These are phyloP conservation scores for Fusarium concolor DNA, from an alignment of 2,329 filamentous ascomycete genomes.

Conservation along the genomic window DNA sequence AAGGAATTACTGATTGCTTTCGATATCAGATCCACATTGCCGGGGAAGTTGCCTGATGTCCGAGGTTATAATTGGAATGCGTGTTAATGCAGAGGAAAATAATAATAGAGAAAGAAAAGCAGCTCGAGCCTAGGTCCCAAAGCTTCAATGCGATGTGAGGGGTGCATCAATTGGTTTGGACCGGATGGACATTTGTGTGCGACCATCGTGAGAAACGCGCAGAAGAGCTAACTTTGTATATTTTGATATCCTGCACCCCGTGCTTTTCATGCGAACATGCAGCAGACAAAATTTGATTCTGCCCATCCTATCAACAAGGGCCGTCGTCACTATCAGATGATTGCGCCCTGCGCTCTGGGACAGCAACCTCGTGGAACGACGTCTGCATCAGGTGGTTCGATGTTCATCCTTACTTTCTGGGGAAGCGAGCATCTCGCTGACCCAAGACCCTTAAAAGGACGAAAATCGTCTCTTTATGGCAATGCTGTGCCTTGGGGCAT, in stretches of 20 bases:
- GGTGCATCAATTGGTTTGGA: slow-evolving; percentile 24
- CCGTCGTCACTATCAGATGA: slow-evolving; percentile 45
- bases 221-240: slow-evolving; percentile 37
- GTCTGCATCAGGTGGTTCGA: slow-evolving; percentile 45
- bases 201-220: slow-evolving; percentile 17
- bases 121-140: slow-evolving; percentile 11
- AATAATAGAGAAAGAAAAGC: slow-evolving; percentile 6
- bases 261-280: slow-evolving; percentile 33
- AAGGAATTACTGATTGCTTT: neutral
- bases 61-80: slow-evolving; percentile 13
- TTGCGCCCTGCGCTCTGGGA: slow-evolving; percentile 19
- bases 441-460: slow-evolving; percentile 22
- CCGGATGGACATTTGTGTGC: neutral
- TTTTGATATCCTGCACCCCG: slow-evolving; percentile 27
- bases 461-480: slow-evolving; percentile 34
- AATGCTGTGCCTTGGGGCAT: slow-evolving; percentile 20
- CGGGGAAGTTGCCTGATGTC: slow-evolving; percentile 30
- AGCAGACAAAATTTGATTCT: slow-evolving; percentile 16
- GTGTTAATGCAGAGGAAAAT: slow-evolving; percentile 7
- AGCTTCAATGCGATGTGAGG: slow-evolving; percentile 31
- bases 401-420: slow-evolving; percentile 42
- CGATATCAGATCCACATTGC: slow-evolving; percentile 24
- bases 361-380: slow-evolving; percentile 41
- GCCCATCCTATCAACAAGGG: neutral
- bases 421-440: slow-evolving; percentile 35